A percentile compares a stretch with the other conserved stretches of the same genome.
Conservation (phyloP, 495 filamentous ascomycete genomes). For the Gamarada debralockiae region DNA sequence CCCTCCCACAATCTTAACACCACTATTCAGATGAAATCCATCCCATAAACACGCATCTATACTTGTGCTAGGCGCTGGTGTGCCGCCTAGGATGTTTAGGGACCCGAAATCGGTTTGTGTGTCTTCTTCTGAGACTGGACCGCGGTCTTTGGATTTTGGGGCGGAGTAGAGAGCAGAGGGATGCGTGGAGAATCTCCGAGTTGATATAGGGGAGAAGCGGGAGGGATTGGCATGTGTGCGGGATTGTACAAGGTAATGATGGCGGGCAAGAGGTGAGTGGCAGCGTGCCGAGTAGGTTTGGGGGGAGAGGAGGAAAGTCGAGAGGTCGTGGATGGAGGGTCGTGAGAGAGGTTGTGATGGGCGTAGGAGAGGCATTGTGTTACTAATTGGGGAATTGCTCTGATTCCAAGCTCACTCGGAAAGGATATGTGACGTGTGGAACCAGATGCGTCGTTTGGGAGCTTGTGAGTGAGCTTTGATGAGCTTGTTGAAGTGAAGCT, state of each 20-base stretch:
- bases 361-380: conserved; percentile 9
- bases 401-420: neutral
- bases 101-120: conserved; percentile 63
- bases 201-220: neutral
- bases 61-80: conserved; percentile 70
- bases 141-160: conserved; percentile 21
- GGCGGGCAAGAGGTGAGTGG: conserved; percentile 1
- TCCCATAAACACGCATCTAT: conserved; percentile 75
- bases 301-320: conserved; percentile 12
- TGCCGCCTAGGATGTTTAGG: conserved; percentile 75
- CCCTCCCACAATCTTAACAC: conserved; percentile 59
- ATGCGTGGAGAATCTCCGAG: neutral
- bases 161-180: conserved; percentile 2
- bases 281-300: conserved; percentile 4
- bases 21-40: conserved; percentile 80
- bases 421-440: neutral
- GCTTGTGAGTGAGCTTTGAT: neutral
- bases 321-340: conserved; percentile 15
- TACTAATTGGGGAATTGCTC: neutral
- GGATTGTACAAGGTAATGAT: neutral
- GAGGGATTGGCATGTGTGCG: neutral
- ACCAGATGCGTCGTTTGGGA: neutral
- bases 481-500: conserved; percentile 2
- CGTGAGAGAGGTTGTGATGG: conserved; percentile 1
- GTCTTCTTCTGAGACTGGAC: conserved; percentile 18